Percentiles rank a stretch among this genome's conserved stretches.
Conservation (phyloP, 2,329 filamentous ascomycete genomes). For the Epichloe hybrida region DNA sequence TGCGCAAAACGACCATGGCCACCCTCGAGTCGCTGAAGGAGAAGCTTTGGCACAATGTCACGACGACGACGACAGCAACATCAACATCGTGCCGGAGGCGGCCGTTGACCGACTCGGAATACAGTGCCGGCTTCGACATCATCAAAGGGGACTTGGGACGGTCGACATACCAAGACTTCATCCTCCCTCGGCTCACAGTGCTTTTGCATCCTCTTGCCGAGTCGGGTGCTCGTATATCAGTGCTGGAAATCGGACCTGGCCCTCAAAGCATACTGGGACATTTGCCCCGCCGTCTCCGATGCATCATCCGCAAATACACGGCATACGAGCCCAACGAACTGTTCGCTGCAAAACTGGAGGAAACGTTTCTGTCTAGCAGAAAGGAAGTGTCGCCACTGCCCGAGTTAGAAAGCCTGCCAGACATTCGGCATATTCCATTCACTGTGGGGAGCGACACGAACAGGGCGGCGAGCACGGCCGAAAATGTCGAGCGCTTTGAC, state of each 20-base stretch:
- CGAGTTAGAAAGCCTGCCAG: neutral
- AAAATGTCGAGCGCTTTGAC: conserved; percentile 30
- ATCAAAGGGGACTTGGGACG: conserved; percentile 22
- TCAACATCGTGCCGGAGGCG: conserved; percentile 13
- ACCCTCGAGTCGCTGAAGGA: neutral
- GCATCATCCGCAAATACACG: conserved; percentile 12
- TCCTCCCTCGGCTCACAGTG: neutral
- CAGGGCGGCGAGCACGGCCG: no score
- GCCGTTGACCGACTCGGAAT: conserved; percentile 33
- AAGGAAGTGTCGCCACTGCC: neutral
- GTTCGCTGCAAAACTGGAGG: neutral
- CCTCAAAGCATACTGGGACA: conserved; percentile 37
- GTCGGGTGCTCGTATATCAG: conserved; percentile 30
- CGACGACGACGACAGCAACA: neutral
- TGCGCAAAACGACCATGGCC: neutral
- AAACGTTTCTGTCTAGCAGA: neutral
- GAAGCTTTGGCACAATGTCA: neutral
- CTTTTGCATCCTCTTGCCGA: conserved; percentile 21
- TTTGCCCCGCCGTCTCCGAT: conserved; percentile 28
- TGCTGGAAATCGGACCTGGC: conserved; percentile 47
- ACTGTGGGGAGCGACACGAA: neutral
- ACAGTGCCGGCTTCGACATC: conserved; percentile 32
- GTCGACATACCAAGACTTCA: conserved; percentile 3
- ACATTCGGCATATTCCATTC: neutral
- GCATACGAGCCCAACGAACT: neutral